Evolutionary conservation across 352 stramenopile species (phyloP).

Genomic region (Globisporangium ultimum): DNA sequence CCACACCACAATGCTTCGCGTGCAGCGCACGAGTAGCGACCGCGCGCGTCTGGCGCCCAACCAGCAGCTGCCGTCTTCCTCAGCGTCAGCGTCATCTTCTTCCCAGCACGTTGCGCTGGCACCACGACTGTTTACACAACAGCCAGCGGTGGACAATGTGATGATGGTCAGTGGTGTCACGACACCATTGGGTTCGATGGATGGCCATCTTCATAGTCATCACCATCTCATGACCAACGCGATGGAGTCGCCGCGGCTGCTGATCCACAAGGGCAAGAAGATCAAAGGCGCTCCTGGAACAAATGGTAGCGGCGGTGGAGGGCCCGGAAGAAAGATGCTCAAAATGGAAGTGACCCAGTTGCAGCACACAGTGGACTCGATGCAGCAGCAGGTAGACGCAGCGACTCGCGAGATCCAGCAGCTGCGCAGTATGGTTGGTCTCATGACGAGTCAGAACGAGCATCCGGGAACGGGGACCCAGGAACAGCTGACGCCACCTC

Average conservation of each 20-base stretch:
- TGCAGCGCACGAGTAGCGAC: slow-evolving; percentile 6
- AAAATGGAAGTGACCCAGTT: slow-evolving; percentile 19
- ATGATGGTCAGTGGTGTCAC: no score
- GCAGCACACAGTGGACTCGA: slow-evolving; percentile 17
- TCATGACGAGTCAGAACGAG: neutral
- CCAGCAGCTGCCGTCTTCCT: neutral
- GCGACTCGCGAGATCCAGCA: slow-evolving; percentile 25
- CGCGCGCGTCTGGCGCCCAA: neutral
- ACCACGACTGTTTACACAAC: no score
- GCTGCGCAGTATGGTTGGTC: slow-evolving; percentile 20
- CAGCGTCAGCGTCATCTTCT: no score
- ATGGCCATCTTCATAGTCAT: no score
- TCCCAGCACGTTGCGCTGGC: slow-evolving; percentile 1
- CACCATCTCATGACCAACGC: no score
- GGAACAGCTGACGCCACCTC: neutral
- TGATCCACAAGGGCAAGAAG: slow-evolving; percentile 3
- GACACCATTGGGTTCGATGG: no score
- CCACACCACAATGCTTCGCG: neutral
- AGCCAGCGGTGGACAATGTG: no score
- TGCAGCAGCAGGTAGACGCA: slow-evolving; percentile 24
- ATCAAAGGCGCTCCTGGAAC: slow-evolving; percentile 1
- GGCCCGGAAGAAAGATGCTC: slow-evolving; percentile 5
- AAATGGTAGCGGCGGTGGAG: neutral
- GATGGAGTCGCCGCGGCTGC: neutral
- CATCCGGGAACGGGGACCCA: neutral